Conservation (phyloP, 768 basidiomycete genomes). For the Mycena maculata region DNA sequence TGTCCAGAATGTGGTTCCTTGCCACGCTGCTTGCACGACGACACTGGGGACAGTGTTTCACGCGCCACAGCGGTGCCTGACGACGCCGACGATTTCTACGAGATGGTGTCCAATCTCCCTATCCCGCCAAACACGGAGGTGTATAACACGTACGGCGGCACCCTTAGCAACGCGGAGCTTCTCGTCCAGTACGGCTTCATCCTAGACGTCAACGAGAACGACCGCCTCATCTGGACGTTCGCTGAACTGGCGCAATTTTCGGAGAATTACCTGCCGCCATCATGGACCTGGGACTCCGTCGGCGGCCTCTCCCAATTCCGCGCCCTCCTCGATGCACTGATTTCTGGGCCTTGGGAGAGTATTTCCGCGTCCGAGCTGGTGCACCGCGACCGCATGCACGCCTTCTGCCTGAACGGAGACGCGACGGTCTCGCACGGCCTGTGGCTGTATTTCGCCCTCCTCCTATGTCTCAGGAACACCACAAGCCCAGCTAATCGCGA, state of each 20-base stretch:
- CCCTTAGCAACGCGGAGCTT: conserved; percentile 72
- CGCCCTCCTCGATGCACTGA: conserved; percentile 19
- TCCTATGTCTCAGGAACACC: conserved; percentile 29
- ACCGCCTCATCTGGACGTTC: conserved; percentile 60
- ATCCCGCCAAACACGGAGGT: conserved; percentile 66
- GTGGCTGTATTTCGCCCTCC: conserved; percentile 58
- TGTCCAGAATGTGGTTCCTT: conserved; percentile 79
- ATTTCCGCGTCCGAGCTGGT: conserved; percentile 39
- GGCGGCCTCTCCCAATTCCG: conserved; percentile 20
- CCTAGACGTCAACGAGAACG: conserved; percentile 79
- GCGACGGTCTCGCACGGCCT: conserved; percentile 62
- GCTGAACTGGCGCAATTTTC: conserved; percentile 43
- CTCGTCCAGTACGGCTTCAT: conserved; percentile 78
- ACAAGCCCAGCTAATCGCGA: background rate
- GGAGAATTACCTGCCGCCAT: conserved; percentile 22
- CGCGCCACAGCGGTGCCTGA: conserved; percentile 21
- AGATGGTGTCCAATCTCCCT: conserved; percentile 73
- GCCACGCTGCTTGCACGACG: conserved; percentile 75
- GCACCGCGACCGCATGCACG: conserved; percentile 27
- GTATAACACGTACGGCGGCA: conserved; percentile 84
- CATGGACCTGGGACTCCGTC: conserved; percentile 13
- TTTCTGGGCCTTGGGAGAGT: conserved; percentile 19
- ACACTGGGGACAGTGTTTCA: conserved; percentile 36
- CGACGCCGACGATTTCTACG: conserved; percentile 57
- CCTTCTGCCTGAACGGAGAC: conserved; percentile 60